Evolutionary conservation across 2,329 filamentous ascomycete species (phyloP).

Genomic region (Fusarium succisae): DNA sequence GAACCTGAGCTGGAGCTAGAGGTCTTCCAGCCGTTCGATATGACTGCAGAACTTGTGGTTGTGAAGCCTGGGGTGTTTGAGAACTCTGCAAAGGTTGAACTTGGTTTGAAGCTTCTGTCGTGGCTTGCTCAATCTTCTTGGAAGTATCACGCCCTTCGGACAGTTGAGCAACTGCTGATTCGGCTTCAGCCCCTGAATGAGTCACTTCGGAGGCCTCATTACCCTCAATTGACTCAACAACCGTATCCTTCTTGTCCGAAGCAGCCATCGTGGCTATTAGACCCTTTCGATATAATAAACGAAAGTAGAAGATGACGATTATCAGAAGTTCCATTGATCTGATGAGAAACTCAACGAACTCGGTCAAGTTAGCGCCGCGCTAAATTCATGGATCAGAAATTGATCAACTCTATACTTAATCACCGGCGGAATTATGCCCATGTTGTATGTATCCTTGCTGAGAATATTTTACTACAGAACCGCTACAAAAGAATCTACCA

Average conservation of each 20-base stretch:
- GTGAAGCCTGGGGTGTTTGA: not conserved
- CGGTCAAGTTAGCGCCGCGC: not conserved
- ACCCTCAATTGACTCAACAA: not conserved
- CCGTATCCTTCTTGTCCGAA: not conserved
- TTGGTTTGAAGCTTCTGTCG: not conserved
- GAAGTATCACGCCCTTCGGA: not conserved
- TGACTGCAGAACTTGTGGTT: not conserved
- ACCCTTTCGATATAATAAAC: not conserved
- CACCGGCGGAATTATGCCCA: accelerated
- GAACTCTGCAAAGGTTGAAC: not conserved
- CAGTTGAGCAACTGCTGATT: not conserved
- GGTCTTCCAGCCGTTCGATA: not conserved
- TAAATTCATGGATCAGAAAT: not conserved
- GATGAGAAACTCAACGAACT: conserved; percentile 1
- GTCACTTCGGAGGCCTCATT: not conserved
- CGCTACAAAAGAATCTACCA: not conserved
- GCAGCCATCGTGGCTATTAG: not conserved
- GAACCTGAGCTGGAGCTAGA: not conserved
- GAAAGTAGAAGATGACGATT: not conserved
- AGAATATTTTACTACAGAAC: not conserved
- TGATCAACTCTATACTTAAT: not conserved
- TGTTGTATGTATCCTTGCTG: accelerated
- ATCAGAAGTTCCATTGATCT: not conserved
- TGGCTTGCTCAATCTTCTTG: not conserved
- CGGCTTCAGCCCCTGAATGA: not conserved